Evolutionary conservation across 2,329 filamentous ascomycete species (phyloP).

Genomic region (Tolypocladium nubicola): DNA sequence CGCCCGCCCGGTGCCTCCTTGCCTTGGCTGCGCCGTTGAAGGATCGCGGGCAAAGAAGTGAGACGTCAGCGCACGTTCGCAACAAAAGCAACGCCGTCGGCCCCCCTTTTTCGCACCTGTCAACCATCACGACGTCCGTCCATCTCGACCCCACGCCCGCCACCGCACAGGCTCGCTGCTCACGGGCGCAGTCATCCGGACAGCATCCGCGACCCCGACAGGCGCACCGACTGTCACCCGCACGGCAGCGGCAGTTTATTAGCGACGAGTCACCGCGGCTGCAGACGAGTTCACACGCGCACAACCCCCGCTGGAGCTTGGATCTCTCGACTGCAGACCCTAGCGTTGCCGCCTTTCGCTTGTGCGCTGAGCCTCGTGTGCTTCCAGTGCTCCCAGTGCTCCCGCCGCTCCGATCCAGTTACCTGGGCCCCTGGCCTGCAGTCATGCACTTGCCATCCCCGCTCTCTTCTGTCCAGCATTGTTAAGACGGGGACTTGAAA

Average conservation of each 20-base stretch:
- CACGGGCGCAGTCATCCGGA: not conserved
- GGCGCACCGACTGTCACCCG: not conserved
- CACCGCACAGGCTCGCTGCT: not conserved
- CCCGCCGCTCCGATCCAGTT: not conserved
- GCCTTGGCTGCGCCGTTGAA: not conserved
- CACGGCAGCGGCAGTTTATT: not conserved
- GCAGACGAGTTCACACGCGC: not conserved
- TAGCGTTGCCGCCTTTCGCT: not conserved
- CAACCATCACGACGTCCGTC: not conserved
- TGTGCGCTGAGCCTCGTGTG: not conserved
- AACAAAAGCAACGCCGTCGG: not conserved
- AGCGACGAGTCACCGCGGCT: not conserved
- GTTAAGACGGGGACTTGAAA: constrained; percentile 9
- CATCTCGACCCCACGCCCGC: not conserved
- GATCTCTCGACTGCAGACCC: not conserved
- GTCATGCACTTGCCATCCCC: constrained; percentile 6
- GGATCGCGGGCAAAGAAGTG: not conserved
- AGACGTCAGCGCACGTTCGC: not conserved
- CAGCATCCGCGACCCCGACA: not conserved
- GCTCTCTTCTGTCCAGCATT: constrained; percentile 6
- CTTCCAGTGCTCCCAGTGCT: not conserved
- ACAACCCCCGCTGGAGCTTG: not conserved
- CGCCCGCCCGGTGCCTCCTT: not conserved
- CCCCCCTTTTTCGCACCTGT: not conserved
- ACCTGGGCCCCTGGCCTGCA: not conserved